Base-by-base conservation (phyloP, 2,329 filamentous ascomycete genomes). In the Colletotrichum zoysiae region DNA sequence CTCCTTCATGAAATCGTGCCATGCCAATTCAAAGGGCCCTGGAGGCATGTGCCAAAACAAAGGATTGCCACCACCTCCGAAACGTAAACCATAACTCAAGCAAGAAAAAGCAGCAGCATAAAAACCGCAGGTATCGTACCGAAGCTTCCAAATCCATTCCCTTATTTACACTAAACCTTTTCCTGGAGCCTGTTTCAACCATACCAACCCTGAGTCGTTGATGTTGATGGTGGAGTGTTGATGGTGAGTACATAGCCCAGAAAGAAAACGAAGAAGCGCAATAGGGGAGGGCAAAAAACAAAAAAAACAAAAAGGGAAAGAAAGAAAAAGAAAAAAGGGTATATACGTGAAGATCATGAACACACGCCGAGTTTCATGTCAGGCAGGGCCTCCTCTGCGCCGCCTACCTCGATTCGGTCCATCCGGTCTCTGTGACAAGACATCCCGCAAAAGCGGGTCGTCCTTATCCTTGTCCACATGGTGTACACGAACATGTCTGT, bases 391-490 rank as follows among this genome's bases (percentile, higher is more conserved):
- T 50, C 87, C 88, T 74, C 94, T 88, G 78, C 94, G 88, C 78
- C 95, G 87, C 73, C 95, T 88, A 42, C 95, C 94, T 75, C 95
- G 90, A 78, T 89, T 93, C 7, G 93, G 93, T 42, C 95, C 95
- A 81, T 97, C 93, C 3, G 93, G 91, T 63, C 96, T 87, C 79
- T 97, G 95, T 2, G 94, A 88, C 48, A 98, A 89, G 1, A 98
- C 95, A 60, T 95, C 92, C 64, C 95, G 89, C 51, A 99, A 84
- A 66, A 87, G 82, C 0, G 93, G 90, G 77, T 98, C 95, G 76
- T 98, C 95, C 81, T 95, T 95, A 79, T 93, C 91, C 80, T 94
- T 96, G 78, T 98, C 95, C 50, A 91, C 85, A 79, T 98, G 96
- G 79, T 98, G 95, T 53, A 96, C 94, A 66, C 94, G 90, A 44